Evolutionary conservation across 1,284 basidiomycete genomes (phyloP).

Genomic region (Leccinum angustisporum): DNA sequence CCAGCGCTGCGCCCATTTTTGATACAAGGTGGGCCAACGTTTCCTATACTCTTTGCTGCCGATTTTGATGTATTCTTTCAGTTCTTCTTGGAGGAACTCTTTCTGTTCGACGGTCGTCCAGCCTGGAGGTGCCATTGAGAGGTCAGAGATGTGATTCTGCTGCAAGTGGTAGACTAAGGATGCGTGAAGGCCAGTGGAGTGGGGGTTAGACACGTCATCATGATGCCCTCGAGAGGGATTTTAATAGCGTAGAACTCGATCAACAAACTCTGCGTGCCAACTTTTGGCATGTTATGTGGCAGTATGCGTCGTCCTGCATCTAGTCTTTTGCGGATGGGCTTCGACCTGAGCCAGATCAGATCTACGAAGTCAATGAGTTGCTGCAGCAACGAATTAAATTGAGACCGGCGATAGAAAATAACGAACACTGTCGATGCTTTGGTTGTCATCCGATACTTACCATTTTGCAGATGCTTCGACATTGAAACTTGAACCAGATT

Average conservation of each 20-base stretch:
- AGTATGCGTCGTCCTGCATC: not conserved
- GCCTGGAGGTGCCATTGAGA: not conserved
- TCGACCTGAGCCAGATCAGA: too few species aligned
- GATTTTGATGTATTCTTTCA: not conserved
- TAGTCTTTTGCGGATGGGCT: not conserved
- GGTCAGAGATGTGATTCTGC: not conserved
- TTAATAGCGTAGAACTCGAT: not conserved
- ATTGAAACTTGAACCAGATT: not conserved
- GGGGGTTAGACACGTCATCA: not conserved
- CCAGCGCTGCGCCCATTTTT: not conserved
- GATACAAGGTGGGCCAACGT: not conserved
- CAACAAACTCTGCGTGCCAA: not conserved
- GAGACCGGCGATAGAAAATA: too few species aligned
- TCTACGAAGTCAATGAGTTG: too few species aligned
- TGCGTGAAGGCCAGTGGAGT: not conserved
- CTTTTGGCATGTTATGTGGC: not conserved
- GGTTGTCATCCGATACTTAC: too few species aligned
- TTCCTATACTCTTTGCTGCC: not conserved
- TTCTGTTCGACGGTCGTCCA: not conserved
- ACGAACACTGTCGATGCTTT: too few species aligned
- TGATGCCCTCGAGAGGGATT: not conserved
- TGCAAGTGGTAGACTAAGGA: not conserved
- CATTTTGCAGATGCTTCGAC: not conserved
- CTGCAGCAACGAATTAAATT: too few species aligned
- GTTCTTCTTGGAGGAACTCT: not conserved